Conservation (phyloP, 148 eudicot genomes). For the Bassia scoparia region DNA sequence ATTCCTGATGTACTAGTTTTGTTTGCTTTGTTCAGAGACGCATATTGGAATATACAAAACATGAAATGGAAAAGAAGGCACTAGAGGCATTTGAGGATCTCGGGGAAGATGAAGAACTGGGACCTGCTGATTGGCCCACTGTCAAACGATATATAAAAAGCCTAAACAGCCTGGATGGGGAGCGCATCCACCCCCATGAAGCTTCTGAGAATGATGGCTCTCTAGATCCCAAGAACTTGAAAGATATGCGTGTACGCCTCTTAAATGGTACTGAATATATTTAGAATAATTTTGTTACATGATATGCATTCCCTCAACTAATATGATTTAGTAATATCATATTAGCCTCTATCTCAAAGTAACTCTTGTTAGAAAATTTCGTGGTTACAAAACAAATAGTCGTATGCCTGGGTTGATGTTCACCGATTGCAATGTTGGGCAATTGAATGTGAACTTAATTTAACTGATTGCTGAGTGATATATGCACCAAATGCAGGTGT, state of each 20-base stretch:
- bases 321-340: not conserved
- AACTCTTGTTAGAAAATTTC: not conserved
- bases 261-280: conserved; percentile 56
- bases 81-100: conserved; percentile 83
- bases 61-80: conserved; percentile 85
- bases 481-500: not conserved
- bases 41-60: conserved; percentile 75
- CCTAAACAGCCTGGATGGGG: conserved; percentile 64
- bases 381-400: not conserved
- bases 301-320: not conserved
- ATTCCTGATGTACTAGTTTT: not conserved
- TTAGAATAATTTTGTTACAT: not conserved
- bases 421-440: not conserved
- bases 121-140: conserved; percentile 93
- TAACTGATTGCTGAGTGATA: not conserved
- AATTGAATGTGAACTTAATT: not conserved
- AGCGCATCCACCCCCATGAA: conserved; percentile 62
- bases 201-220: conserved; percentile 40
- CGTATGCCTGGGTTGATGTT: not conserved
- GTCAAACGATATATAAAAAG: conserved; percentile 69
- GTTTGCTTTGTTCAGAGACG: conserved; percentile 57
- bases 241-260: conserved; percentile 78
- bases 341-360: conserved; percentile 6
- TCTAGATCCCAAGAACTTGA: conserved; percentile 52
- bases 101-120: conserved; percentile 93